Conservation (phyloP, 2,329 filamentous ascomycete genomes). For the Aspergillus versicolor region DNA sequence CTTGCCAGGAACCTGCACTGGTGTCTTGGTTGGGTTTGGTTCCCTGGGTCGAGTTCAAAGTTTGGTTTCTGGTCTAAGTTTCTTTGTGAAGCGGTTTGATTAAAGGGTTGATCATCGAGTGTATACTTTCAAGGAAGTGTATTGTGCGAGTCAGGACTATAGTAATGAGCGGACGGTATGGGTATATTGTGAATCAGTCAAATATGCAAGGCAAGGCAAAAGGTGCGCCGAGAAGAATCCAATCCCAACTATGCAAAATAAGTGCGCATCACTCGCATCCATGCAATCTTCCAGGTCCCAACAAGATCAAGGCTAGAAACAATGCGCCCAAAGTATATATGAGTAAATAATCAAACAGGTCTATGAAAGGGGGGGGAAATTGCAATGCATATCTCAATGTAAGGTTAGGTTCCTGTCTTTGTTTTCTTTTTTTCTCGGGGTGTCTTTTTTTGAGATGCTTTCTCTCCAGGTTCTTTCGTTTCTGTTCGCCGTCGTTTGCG, state of each 20-base stretch:
- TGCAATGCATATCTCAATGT: neutral
- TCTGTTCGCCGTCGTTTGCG: slow-evolving; percentile 18
- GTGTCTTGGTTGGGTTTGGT: neutral
- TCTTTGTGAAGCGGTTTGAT: too few relatives aligned
- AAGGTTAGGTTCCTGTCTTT: slow-evolving; percentile 3
- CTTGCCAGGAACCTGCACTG: neutral
- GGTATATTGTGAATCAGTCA: neutral
- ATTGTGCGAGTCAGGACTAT: neutral
- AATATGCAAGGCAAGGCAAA: neutral
- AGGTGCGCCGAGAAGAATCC: neutral
- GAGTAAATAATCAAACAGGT: neutral
- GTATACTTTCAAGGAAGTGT: neutral
- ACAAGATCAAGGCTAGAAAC: neutral
- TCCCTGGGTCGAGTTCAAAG: too few relatives aligned
- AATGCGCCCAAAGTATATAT: neutral
- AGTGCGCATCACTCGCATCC: neutral
- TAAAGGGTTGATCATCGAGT: too few relatives aligned
- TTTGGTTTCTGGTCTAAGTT: too few relatives aligned
- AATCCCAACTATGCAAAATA: slow-evolving; percentile 1
- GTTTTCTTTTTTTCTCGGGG: neutral
- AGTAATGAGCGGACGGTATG: neutral
- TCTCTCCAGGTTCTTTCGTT: slow-evolving; percentile 6
- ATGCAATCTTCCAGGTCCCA: neutral
- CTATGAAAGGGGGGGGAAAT: neutral
- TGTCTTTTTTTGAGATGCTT: neutral